phyloP scores from a whole-genome alignment of 2,329 filamentous ascomycete species.

The Colletotrichum falcatum region DNA sequence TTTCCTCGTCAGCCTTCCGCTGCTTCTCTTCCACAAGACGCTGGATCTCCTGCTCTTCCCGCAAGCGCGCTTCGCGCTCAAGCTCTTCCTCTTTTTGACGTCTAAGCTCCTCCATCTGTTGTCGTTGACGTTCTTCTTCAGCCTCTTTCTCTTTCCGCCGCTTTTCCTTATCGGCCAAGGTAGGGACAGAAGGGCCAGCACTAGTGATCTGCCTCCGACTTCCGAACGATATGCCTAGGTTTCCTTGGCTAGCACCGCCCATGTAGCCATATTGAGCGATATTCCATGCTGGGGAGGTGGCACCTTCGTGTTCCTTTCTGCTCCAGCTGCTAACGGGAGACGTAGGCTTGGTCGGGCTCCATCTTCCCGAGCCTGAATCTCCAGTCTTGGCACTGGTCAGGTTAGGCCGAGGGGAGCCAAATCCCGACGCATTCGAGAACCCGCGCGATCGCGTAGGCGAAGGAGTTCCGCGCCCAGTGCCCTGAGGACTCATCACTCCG shows the following conservation, averaged over 20 bases:
- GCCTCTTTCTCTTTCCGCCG: slow-evolving; percentile 66
- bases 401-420: slow-evolving; percentile 54
- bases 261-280: slow-evolving; percentile 99
- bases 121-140: slow-evolving; percentile 70
- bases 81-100: slow-evolving; percentile 59
- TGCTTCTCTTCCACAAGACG: slow-evolving; percentile 71
- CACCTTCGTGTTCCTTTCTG: slow-evolving; percentile 82
- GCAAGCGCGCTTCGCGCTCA: slow-evolving; percentile 69
- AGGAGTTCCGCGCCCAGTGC: slow-evolving; percentile 62
- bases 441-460: slow-evolving; percentile 65
- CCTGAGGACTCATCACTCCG: slow-evolving; percentile 73
- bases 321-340: slow-evolving; percentile 87
- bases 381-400: slow-evolving; percentile 64
- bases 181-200: slow-evolving; percentile 82
- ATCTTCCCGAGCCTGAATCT: slow-evolving; percentile 65
- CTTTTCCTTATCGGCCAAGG: slow-evolving; percentile 85
- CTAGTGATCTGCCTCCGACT: slow-evolving; percentile 92
- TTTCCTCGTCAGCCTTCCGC: slow-evolving; percentile 73
- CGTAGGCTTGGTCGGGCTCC: slow-evolving; percentile 73
- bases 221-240: slow-evolving; percentile 93
- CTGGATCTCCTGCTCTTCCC: slow-evolving; percentile 75
- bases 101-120: slow-evolving; percentile 66
- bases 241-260: slow-evolving; percentile 96
- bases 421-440: slow-evolving; percentile 63
- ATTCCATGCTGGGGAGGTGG: slow-evolving; percentile 93